Evolutionary conservation across 805 yeast species (phyloP).

Genomic region (Metschnikowia hibisci): DNA sequence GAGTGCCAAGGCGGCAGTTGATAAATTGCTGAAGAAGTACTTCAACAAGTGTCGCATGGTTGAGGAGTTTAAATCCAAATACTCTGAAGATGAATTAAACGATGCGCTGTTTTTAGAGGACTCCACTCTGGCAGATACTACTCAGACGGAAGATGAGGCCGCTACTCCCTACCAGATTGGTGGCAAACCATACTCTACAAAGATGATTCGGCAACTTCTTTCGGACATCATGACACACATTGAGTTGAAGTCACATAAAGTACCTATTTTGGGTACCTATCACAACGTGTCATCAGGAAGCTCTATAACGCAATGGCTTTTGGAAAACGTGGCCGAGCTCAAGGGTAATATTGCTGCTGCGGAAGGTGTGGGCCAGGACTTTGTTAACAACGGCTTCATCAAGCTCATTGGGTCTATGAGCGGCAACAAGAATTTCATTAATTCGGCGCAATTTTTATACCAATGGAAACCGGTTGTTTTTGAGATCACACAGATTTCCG

Average conservation of each 20-base stretch:
- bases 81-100: slow-evolving; percentile 41
- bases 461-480: slow-evolving; percentile 78
- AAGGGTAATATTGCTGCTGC: slow-evolving; percentile 51
- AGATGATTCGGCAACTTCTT: slow-evolving; percentile 32
- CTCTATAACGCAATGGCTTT: slow-evolving; percentile 57
- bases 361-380: slow-evolving; percentile 71
- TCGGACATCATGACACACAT: slow-evolving; percentile 37
- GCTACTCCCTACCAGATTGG: slow-evolving; percentile 28
- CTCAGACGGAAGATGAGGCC: slow-evolving; percentile 11
- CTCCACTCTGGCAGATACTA: background rate
- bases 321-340: slow-evolving; percentile 40
- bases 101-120: slow-evolving; percentile 5
- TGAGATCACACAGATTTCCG: slow-evolving; percentile 36
- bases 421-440: slow-evolving; percentile 55
- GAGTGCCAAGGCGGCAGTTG: slow-evolving; percentile 44
- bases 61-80: slow-evolving; percentile 57
- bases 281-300: slow-evolving; percentile 60
- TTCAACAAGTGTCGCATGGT: slow-evolving; percentile 72
- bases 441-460: slow-evolving; percentile 67
- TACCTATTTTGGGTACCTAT: slow-evolving; percentile 68
- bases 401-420: slow-evolving; percentile 60
- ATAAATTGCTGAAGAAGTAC: slow-evolving; percentile 60
- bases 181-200: slow-evolving; percentile 25
- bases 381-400: slow-evolving; percentile 57
- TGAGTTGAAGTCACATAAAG: slow-evolving; percentile 52